Base-by-base conservation (phyloP, 2,329 filamentous ascomycete species). In the Apiospora phragmitis region DNA sequence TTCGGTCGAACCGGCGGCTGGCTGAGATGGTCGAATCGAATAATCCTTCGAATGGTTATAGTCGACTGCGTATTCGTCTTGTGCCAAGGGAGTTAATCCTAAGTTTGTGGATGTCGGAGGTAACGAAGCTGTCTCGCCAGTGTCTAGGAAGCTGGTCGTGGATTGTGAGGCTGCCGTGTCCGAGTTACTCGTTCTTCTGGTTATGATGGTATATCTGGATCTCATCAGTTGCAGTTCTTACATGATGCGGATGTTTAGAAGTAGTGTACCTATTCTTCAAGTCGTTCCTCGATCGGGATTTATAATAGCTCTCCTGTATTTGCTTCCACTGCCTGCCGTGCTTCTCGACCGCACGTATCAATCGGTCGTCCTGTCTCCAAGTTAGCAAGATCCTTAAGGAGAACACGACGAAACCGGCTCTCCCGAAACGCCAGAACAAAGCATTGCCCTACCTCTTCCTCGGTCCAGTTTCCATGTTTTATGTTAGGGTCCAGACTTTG, bases 401-500 rank as follows among this genome's bases (percentile, higher is more conserved):
- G 7, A 18, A 1, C 8, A 59, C 16, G 16, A 35, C 26, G 5
- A 55, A 3, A 16, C 5, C 1, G 9, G 12, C 4, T 55, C 11
- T 29, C 12, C 24, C 11, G 24, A 29, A 29, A 32, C 8, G 26
- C 14, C 26, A 55, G 12, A 18, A 7, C 4, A 0, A 7, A 9
- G 16, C 43, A 8, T n/a, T 62, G 5, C 55, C 55, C 11, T 62
- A 76, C 75, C 70, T 76, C 75, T 72, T 72, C 72, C 26, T 51
- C 18, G 8, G 74, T 73, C 75, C 75, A 76, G 51, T 67, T 68
- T 35, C 73, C 73, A 71, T 69, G 79, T 75, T 75, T 77, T 67
- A 85, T 75, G 26, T 79, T 77, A 4, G 83, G 83, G 71, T 84
- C 81, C 1, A 85, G 79, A 11, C 79, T 82, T 38, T 83, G 82